Conservation (phyloP, 1,139 yeast species). For the Eremothecium gossypii region DNA sequence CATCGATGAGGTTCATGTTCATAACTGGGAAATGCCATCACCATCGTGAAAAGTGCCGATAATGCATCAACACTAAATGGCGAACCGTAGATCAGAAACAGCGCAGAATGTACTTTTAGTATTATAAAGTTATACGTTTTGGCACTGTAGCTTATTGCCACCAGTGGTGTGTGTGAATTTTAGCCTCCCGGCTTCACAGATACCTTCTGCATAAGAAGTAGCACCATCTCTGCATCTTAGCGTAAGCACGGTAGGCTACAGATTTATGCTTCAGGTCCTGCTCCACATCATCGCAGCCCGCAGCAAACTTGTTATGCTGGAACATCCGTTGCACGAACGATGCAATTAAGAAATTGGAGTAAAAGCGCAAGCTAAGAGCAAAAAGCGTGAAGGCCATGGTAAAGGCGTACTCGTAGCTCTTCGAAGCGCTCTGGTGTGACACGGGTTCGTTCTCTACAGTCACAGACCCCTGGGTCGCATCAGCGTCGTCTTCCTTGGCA, state of each 20-base stretch:
- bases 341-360: conserved; percentile 54
- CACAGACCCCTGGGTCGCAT: background rate
- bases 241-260: conserved; percentile 24
- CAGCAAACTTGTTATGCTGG: conserved; percentile 29
- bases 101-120: background rate
- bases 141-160: too few relatives aligned
- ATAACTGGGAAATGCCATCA: background rate
- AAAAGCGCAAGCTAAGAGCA: conserved; percentile 48
- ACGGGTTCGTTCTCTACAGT: background rate
- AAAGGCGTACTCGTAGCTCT: conserved; percentile 60
- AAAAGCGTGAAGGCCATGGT: conserved; percentile 50
- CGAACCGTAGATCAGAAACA: background rate
- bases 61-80: background rate
- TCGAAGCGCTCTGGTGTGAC: conserved; percentile 49
- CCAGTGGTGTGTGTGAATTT: too few relatives aligned
- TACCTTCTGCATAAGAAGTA: conserved; percentile 21
- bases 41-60: background rate
- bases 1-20: conserved; percentile 7
- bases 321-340: conserved; percentile 44
- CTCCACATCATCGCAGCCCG: conserved; percentile 30
- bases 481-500: background rate
- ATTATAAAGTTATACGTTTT: too few relatives aligned
- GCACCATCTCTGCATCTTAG: conserved; percentile 25
- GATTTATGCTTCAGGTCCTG: conserved; percentile 29
- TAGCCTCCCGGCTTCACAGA: background rate